phyloP scores from a whole-genome alignment of 257 asterid species.

The Nicotiana tomentosiformis region DNA sequence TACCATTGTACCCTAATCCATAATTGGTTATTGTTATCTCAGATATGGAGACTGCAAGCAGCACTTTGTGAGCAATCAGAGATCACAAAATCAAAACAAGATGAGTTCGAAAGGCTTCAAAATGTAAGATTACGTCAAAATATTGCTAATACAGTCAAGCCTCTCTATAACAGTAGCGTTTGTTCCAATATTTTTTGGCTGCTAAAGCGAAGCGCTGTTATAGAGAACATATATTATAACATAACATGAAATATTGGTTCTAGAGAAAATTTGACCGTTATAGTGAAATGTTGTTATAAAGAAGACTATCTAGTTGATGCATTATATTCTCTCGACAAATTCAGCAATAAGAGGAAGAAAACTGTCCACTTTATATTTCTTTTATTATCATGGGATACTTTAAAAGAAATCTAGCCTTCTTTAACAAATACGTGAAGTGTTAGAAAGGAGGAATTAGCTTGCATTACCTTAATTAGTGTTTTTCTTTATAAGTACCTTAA shows the following conservation, averaged over 20 bases:
- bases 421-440: not conserved
- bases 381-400: not conserved
- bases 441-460: not conserved
- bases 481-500: not conserved
- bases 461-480: not conserved
- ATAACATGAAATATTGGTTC: too few species aligned
- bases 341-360: not conserved
- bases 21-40: conserved; percentile 7
- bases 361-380: not conserved
- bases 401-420: not conserved
- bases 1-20: not conserved
- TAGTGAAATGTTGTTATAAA: too few species aligned
- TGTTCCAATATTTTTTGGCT: too few species aligned
- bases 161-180: too few species aligned
- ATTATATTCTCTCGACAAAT: not conserved
- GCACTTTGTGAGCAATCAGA: conserved; percentile 73
- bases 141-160: not conserved
- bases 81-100: conserved; percentile 73
- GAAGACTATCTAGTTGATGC: not conserved
- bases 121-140: conserved; percentile 31
- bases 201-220: too few species aligned
- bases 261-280: too few species aligned
- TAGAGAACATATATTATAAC: too few species aligned
- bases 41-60: conserved; percentile 86
- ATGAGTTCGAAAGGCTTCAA: conserved; percentile 82